phyloP scores from a whole-genome alignment of 345 rosid genomes.

The Acer negundo region DNA sequence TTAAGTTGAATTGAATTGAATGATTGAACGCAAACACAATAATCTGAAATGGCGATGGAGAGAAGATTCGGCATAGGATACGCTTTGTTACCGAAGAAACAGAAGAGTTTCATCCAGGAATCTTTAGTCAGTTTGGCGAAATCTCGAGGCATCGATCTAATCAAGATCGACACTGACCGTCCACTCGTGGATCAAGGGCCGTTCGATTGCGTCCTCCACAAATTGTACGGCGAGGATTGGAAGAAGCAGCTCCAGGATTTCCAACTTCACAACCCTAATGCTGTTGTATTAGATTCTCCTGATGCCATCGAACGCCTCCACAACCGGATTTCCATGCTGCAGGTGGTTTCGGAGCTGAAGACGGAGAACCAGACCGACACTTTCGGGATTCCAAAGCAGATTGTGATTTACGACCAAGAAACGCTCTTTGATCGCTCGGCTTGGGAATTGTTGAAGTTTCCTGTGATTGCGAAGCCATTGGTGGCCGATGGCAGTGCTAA shows the following conservation, averaged over 20 bases:
- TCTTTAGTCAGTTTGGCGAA: conserved; percentile 36
- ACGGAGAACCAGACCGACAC: conserved; percentile 32
- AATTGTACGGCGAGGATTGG: conserved; percentile 57
- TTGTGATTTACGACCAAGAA: conserved; percentile 53
- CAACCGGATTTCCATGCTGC: conserved; percentile 62
- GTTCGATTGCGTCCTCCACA: conserved; percentile 65
- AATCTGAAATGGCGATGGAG: conserved; percentile 43
- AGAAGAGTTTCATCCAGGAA: conserved; percentile 49
- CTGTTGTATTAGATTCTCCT: conserved; percentile 44
- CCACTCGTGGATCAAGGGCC: conserved; percentile 52
- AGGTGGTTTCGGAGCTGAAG: conserved; percentile 50
- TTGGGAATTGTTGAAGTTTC: conserved; percentile 49
- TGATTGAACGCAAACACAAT: neutral
- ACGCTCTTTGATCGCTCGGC: conserved; percentile 37
- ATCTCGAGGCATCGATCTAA: conserved; percentile 52
- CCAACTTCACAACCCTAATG: conserved; percentile 35
- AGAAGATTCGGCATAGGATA: conserved; percentile 49
- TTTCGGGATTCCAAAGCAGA: conserved; percentile 61
- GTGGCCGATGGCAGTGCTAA: conserved; percentile 58
- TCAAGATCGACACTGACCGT: conserved; percentile 38
- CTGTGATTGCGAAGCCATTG: conserved; percentile 64
- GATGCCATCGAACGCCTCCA: conserved; percentile 51
- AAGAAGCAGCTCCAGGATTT: conserved; percentile 40
- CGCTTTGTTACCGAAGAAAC: conserved; percentile 57
- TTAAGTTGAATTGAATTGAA: neutral